Base-by-base conservation (phyloP, 805 yeast genomes). In the Middelhovenomyces tepae region DNA sequence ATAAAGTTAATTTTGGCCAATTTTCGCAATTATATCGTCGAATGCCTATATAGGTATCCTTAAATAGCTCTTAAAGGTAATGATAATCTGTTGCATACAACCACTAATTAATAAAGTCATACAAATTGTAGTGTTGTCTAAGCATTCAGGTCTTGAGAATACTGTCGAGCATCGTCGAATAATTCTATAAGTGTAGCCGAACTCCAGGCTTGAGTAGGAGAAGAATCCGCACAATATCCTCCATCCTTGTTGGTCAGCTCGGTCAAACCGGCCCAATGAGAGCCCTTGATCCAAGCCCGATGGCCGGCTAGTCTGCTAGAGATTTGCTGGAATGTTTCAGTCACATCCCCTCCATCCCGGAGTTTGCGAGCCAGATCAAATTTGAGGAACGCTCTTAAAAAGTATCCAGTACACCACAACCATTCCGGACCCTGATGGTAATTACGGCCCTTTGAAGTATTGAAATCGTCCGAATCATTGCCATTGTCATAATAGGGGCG, bases 391-490 rank as follows among this genome's bases (percentile, higher is more conserved):
- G 97, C 94, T 42, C 96, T 71, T 44, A 91, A 59, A 52, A 85
- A 89, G 56, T 75, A 86, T 2, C 98, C 98, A 16, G 69, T 67
- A 38, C 76, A 71, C 96, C 96, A 89, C 21, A 83, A 81, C 98
- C 98, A 89, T 54, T 91, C 98, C 2, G 98, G 98, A 2, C 98
- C 98, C 60, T 89, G 97, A 57, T 89, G 98, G 55, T 89, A 89
- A 59, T 91, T 91, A 48, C 97, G 72, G 19, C 98, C 98, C 58
- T 86, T 85, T 2, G 96, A 69, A 0, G 96, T 86, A 1, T 93
- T 85, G 67, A 86, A 91, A 56, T 89, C 95, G 4, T 69, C 73
- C 34, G 72, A 73, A 49, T 89, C 97, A 25, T 71, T 79, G 30
- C 85, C 62, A 54, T 89, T 91, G 50, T 65, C 64, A 57, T 89